phyloP scores from a whole-genome alignment of 2,329 filamentous ascomycete genomes.

The Exophiala xenobiotica region DNA sequence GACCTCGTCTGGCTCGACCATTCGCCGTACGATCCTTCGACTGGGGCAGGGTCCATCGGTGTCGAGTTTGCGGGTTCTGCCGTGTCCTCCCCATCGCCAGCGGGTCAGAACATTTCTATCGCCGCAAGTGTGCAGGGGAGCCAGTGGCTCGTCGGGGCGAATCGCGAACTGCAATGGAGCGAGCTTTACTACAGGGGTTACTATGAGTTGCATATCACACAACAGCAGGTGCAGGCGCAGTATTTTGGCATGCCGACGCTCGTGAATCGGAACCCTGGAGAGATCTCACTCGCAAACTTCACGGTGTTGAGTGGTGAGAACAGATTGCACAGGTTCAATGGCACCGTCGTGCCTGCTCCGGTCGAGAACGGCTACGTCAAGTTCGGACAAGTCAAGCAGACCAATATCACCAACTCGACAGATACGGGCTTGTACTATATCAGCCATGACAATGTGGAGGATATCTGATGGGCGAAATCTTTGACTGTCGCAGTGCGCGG shows the following conservation, averaged over 20 bases:
- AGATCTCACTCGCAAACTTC: constrained; percentile 69
- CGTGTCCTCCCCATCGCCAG: constrained; percentile 60
- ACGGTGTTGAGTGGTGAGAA: constrained; percentile 65
- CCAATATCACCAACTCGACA: constrained; percentile 38
- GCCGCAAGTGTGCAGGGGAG: constrained; percentile 51
- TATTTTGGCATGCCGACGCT: constrained; percentile 66
- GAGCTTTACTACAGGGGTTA: constrained; percentile 74
- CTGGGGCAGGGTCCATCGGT: constrained; percentile 57
- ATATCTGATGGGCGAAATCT: constrained; percentile 8
- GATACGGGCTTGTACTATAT: constrained; percentile 36
- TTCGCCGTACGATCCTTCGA: constrained; percentile 53
- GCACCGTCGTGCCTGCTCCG: constrained; percentile 45
- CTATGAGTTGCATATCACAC: constrained; percentile 61
- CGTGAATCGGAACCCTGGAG: constrained; percentile 59
- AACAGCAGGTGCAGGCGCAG: constrained; percentile 59
- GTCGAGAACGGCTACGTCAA: constrained; percentile 45
- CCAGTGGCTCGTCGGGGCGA: constrained; percentile 49
- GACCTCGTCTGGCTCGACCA: constrained; percentile 61
- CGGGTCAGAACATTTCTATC: constrained; percentile 60
- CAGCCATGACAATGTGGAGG: constrained; percentile 27
- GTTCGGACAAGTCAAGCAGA: constrained; percentile 34
- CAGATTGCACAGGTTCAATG: constrained; percentile 49
- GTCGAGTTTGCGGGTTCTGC: constrained; percentile 68
- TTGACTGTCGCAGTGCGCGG: not conserved
- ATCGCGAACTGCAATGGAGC: constrained; percentile 69